Evolutionary conservation across 176 grass and related monocot species (phyloP).

Genomic region (Rhynchospora pubera): DNA sequence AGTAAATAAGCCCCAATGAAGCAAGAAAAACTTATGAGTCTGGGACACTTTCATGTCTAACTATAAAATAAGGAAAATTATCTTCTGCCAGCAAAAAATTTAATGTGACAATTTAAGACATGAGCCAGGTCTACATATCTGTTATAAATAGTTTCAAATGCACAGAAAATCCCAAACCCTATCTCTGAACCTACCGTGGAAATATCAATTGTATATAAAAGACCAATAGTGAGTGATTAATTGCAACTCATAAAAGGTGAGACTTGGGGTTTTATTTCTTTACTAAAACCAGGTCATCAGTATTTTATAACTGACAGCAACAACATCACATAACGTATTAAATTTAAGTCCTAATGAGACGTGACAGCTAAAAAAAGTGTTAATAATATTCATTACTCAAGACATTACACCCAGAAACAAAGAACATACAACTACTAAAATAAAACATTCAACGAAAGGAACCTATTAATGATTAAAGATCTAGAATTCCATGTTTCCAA

Average conservation of each 20-base stretch:
- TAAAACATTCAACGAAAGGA: neutral
- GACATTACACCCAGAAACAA: neutral
- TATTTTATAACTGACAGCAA: neutral
- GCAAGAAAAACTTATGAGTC: neutral
- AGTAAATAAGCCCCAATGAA: neutral
- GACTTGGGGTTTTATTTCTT: neutral
- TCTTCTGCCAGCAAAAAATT: neutral
- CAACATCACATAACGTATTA: neutral
- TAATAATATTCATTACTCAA: neutral
- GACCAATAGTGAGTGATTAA: neutral
- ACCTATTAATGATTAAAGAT: neutral
- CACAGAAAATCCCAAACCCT: neutral
- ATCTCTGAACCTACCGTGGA: neutral
- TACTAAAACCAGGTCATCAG: neutral
- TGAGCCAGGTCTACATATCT: neutral
- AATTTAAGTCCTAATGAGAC: neutral
- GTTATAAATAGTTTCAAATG: neutral
- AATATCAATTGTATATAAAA: neutral
- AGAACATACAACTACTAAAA: neutral
- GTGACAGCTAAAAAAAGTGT: neutral
- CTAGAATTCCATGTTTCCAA: neutral
- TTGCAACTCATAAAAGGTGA: neutral
- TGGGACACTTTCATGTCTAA: neutral
- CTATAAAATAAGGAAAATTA: neutral
- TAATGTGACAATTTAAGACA: neutral